These are phyloP conservation scores for Acorus gramineus DNA, from an alignment of 106 monocot species.

Conservation along the genomic window DNA sequence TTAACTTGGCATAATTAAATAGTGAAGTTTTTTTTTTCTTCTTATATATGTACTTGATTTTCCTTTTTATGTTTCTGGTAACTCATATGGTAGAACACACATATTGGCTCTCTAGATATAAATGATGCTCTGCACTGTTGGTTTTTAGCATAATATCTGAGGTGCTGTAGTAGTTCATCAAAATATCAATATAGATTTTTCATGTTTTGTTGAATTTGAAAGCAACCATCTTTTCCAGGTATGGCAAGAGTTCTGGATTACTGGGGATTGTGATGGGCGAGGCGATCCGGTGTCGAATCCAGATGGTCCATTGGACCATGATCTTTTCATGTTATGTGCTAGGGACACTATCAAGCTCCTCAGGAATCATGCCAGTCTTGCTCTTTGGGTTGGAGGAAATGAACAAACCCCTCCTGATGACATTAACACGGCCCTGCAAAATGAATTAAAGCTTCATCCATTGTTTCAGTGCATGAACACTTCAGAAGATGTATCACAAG, in stretches of 20 bases:
- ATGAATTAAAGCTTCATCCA: slow-evolving; percentile 74
- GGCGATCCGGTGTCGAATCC: slow-evolving; percentile 85
- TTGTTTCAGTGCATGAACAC: slow-evolving; percentile 16
- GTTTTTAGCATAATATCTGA: too few relatives aligned
- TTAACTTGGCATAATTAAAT: too few relatives aligned
- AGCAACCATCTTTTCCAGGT: slow-evolving; percentile 33
- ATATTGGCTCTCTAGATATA: too few relatives aligned
- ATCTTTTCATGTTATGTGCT: slow-evolving; percentile 81
- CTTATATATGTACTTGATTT: too few relatives aligned
- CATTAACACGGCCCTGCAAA: slow-evolving; percentile 57
- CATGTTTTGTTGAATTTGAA: neutral
- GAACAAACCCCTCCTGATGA: slow-evolving; percentile 89
- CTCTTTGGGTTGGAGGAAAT: slow-evolving; percentile 97
- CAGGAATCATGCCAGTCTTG: slow-evolving; percentile 88
- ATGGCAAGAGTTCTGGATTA: slow-evolving; percentile 99
- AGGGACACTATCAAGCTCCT: slow-evolving; percentile 86
- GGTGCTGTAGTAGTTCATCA: too few relatives aligned
- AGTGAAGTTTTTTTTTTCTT: too few relatives aligned
- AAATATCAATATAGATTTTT: neutral
- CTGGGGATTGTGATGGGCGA: slow-evolving; percentile 88
- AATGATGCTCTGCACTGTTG: too few relatives aligned
- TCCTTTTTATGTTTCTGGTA: too few relatives aligned
- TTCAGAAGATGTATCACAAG: slow-evolving; percentile 14
- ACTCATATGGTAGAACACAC: too few relatives aligned
- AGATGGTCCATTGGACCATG: slow-evolving; percentile 93